phyloP scores from a whole-genome alignment of 2,329 filamentous ascomycete species.

The Fusarium nisikadoi region DNA sequence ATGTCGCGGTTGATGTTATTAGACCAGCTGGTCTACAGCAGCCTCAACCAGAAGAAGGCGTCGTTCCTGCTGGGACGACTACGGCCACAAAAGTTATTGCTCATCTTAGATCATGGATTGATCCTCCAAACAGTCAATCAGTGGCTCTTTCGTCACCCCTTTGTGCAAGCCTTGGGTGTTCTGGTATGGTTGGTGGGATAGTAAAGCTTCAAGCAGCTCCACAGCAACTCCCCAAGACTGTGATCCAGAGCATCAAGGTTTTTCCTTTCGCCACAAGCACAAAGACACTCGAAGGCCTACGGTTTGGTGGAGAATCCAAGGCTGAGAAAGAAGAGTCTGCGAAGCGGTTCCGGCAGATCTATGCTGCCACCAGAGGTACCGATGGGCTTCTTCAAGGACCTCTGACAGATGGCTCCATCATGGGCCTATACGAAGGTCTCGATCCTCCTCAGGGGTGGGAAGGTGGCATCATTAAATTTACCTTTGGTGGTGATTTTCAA shows the following conservation, averaged over 20 bases:
- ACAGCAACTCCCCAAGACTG: constrained; percentile 72
- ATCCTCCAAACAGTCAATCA: constrained; percentile 84
- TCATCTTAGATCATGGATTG: constrained; percentile 80
- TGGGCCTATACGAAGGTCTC: constrained; percentile 68
- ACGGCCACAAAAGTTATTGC: constrained; percentile 74
- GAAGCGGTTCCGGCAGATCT: constrained; percentile 77
- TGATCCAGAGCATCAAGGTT: constrained; percentile 75
- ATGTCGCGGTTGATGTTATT: constrained; percentile 86
- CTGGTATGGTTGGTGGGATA: constrained; percentile 83
- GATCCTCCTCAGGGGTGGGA: constrained; percentile 74
- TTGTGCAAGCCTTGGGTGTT: constrained; percentile 76
- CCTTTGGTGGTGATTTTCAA: constrained; percentile 55
- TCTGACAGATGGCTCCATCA: constrained; percentile 86
- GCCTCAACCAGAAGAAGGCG: constrained; percentile 74
- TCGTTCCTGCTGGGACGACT: constrained; percentile 59
- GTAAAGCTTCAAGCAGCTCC: constrained; percentile 88
- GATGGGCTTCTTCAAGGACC: constrained; percentile 82
- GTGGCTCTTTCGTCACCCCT: constrained; percentile 81
- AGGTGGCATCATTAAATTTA: constrained; percentile 85
- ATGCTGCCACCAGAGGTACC: constrained; percentile 64
- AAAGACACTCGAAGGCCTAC: constrained; percentile 73
- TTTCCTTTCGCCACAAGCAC: constrained; percentile 77
- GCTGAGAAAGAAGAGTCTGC: constrained; percentile 81
- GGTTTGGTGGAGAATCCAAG: constrained; percentile 88
- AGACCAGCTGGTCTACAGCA: constrained; percentile 82